These are phyloP conservation scores for Tephrocybe sp. DNA, from an alignment of 768 basidiomycete species.

Conservation along the genomic window DNA sequence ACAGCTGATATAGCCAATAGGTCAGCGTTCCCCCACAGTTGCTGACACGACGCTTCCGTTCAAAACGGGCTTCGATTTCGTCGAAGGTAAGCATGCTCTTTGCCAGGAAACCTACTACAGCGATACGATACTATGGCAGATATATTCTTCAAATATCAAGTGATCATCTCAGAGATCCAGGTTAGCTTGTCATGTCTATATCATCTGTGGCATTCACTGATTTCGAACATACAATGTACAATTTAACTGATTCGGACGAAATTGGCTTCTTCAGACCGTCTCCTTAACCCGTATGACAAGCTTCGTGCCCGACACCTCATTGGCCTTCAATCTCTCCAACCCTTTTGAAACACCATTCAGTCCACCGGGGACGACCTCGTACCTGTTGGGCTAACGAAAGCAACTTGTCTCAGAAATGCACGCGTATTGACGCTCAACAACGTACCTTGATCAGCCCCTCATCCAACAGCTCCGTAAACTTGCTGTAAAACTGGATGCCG, in stretches of 20 bases:
- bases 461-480: constrained; percentile 13
- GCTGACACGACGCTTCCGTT: no score
- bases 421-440: not conserved
- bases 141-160: no score
- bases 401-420: not conserved
- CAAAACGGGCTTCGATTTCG: no score
- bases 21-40: no score
- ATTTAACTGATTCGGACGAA: not conserved
- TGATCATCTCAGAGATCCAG: no score
- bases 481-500: constrained; percentile 9
- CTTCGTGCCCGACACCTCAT: constrained; percentile 42
- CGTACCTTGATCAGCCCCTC: constrained; percentile 21
- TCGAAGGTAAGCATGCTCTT: no score
- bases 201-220: no score
- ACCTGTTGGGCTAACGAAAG: constrained; percentile 37
- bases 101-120: no score
- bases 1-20: no score
- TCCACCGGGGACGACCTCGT: constrained; percentile 42
- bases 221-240: no score
- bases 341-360: constrained; percentile 40
- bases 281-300: constrained; percentile 36
- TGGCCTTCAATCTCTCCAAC: constrained; percentile 34
- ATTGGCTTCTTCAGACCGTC: not conserved
- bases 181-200: no score
- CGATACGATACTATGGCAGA: no score